Conservation (phyloP, 768 basidiomycete species). For the Udeniomyces megalosporus region DNA sequence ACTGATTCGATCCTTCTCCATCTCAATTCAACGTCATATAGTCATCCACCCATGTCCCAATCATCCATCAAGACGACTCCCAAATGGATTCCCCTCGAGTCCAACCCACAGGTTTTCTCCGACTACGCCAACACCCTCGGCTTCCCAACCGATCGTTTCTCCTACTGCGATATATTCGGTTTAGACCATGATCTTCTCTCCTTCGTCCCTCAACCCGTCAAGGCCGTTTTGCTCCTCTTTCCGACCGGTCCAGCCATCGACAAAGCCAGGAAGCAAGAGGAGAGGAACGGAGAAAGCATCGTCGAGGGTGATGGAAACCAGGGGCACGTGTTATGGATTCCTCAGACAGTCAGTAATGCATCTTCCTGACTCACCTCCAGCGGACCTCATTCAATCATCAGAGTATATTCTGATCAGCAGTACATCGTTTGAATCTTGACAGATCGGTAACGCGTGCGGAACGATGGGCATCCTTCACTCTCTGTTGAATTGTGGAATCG, state of each 20-base stretch:
- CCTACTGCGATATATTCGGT: constrained; percentile 58
- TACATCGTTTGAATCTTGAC: too few species aligned
- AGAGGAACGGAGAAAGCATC: constrained; percentile 35
- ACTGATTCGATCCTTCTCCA: too few species aligned
- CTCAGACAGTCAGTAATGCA: constrained; percentile 31
- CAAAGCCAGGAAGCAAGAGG: constrained; percentile 43
- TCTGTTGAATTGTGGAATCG: constrained; percentile 50
- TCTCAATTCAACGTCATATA: too few species aligned
- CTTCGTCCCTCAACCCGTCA: constrained; percentile 55
- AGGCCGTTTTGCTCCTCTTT: constrained; percentile 74
- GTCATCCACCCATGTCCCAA: too few species aligned
- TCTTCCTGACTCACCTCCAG: too few species aligned
- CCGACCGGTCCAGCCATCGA: constrained; percentile 45
- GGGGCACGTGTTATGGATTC: constrained; percentile 18
- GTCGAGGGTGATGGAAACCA: constrained; percentile 35
- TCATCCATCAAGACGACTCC: background rate
- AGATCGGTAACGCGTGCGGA: constrained; percentile 72
- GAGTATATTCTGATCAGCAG: too few species aligned
- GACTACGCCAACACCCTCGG: constrained; percentile 62
- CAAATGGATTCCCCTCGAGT: constrained; percentile 64
- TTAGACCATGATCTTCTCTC: constrained; percentile 53
- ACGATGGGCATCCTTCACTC: constrained; percentile 76
- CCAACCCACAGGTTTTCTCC: constrained; percentile 42
- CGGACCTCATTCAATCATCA: too few species aligned
- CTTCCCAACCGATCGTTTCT: constrained; percentile 36